These are phyloP conservation scores for Apiotrichum mycotoxinovorans DNA, from an alignment of 1,284 basidiomycete genomes.

Conservation along the genomic window DNA sequence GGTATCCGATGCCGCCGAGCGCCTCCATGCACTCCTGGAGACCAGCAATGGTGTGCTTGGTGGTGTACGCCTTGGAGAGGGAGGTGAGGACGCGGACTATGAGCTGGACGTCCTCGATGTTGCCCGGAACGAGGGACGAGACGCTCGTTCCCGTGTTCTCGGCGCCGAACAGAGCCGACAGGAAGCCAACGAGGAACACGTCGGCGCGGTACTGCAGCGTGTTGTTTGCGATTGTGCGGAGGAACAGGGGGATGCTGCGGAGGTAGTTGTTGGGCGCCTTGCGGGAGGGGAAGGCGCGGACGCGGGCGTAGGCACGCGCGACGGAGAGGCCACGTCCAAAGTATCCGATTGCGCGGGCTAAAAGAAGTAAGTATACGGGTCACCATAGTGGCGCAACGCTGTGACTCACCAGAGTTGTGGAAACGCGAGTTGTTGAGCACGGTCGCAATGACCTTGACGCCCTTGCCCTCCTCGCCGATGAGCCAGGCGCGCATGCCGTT, in stretches of 20 bases:
- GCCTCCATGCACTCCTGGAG: slow-evolving; percentile 83
- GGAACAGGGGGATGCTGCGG: slow-evolving; percentile 53
- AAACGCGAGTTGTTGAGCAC: slow-evolving; percentile 73
- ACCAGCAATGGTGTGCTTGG: slow-evolving; percentile 65
- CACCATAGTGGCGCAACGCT: neutral
- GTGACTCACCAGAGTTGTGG: slow-evolving; percentile 58
- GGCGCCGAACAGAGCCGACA: slow-evolving; percentile 60
- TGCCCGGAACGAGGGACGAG: slow-evolving; percentile 4
- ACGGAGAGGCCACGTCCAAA: slow-evolving; percentile 63
- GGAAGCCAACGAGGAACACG: slow-evolving; percentile 61
- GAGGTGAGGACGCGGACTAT: slow-evolving; percentile 67
- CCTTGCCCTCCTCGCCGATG: slow-evolving; percentile 60
- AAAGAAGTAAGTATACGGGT: neutral
- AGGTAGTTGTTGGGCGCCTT: slow-evolving; percentile 55
- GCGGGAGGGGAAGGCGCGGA: slow-evolving; percentile 54
- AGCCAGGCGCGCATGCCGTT: slow-evolving; percentile 63
- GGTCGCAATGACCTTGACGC: slow-evolving; percentile 65
- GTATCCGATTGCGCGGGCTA: slow-evolving; percentile 56
- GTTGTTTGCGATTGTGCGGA: slow-evolving; percentile 60
- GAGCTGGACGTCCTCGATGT: slow-evolving; percentile 47
- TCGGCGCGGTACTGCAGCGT: slow-evolving; percentile 63
- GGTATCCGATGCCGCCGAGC: slow-evolving; percentile 61
- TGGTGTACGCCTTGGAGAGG: slow-evolving; percentile 65
- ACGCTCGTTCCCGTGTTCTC: slow-evolving; percentile 57
- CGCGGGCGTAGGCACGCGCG: slow-evolving; percentile 61